Conservation (phyloP, 139 green algal species). For the Chlamydomonas sphaeroides region DNA sequence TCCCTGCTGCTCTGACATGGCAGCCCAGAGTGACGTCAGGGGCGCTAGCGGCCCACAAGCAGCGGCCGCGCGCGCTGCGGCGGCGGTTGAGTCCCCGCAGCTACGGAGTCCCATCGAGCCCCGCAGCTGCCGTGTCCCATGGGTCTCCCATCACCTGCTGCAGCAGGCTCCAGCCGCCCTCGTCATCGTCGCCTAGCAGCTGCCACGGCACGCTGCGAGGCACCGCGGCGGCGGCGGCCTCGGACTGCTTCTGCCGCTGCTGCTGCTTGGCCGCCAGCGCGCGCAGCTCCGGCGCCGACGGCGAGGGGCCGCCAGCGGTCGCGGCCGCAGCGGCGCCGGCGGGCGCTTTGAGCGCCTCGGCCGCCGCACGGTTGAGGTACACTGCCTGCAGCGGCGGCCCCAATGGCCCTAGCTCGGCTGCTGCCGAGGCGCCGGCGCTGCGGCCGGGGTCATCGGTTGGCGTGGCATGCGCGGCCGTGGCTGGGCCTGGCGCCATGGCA, state of each 20-base stretch:
- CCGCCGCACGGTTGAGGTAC: constrained; percentile 18
- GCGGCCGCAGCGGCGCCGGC: neutral
- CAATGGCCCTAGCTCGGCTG: neutral
- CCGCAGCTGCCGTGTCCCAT: too few species aligned
- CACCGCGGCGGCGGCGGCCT: neutral
- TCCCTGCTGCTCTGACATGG: too few species aligned
- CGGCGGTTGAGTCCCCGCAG: too few species aligned
- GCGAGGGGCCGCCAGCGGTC: neutral
- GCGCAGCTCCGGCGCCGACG: neutral
- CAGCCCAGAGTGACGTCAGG: too few species aligned
- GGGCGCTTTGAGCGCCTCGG: constrained; percentile 1
- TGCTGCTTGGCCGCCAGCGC: too few species aligned
- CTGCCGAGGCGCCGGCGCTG: too few species aligned
- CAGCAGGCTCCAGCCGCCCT: neutral
- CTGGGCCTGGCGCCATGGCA: too few species aligned
- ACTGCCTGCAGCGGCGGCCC: neutral
- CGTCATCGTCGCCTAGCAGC: neutral
- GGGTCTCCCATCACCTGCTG: neutral
- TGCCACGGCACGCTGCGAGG: neutral
- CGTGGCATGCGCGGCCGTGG: too few species aligned
- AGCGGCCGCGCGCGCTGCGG: too few species aligned
- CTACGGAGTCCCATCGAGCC: too few species aligned
- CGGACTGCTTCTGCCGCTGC: neutral
- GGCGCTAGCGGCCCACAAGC: too few species aligned
- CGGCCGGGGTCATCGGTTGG: too few species aligned